Evolutionary conservation across 768 basidiomycete genomes (phyloP).

Genomic region (Kwoniella mangroviensis): DNA sequence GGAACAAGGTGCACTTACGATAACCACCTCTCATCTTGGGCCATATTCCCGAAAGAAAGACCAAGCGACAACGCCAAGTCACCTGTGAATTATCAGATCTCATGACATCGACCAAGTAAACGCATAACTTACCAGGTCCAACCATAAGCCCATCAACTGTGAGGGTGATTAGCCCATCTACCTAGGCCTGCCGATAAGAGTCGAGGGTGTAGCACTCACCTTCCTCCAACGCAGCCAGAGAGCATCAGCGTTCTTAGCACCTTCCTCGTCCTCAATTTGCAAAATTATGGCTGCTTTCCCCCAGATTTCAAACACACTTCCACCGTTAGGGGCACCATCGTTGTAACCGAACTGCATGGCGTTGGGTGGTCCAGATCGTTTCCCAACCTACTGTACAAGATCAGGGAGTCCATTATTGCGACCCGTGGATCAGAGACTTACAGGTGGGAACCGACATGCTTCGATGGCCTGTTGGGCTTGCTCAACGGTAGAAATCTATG

Average conservation of each 20-base stretch:
- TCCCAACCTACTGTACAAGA: conserved; percentile 10
- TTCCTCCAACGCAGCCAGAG: conserved; percentile 31
- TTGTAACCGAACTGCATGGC: conserved; percentile 28
- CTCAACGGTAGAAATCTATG: conserved; percentile 7
- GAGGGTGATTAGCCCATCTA: neutral
- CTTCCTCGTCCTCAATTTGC: conserved; percentile 30
- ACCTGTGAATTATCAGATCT: neutral
- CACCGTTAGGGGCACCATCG: conserved; percentile 22
- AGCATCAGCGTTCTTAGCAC: conserved; percentile 30
- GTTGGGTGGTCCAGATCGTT: conserved; percentile 28
- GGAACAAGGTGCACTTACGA: neutral
- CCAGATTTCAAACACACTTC: conserved; percentile 24
- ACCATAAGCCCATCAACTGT: neutral
- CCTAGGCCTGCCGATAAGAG: neutral
- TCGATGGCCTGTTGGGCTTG: conserved; percentile 10
- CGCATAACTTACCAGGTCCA: neutral
- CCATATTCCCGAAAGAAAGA: conserved; percentile 1
- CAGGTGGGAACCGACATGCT: conserved; percentile 12
- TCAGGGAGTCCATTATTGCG: neutral
- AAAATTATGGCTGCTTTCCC: conserved; percentile 28
- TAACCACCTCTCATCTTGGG: conserved; percentile 2
- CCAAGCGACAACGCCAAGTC: conserved; percentile 19
- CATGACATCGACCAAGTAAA: neutral
- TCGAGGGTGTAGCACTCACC: conserved; percentile 16
- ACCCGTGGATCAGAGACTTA: neutral